phyloP scores from a whole-genome alignment of 805 yeast genomes.

The Candida orba region DNA sequence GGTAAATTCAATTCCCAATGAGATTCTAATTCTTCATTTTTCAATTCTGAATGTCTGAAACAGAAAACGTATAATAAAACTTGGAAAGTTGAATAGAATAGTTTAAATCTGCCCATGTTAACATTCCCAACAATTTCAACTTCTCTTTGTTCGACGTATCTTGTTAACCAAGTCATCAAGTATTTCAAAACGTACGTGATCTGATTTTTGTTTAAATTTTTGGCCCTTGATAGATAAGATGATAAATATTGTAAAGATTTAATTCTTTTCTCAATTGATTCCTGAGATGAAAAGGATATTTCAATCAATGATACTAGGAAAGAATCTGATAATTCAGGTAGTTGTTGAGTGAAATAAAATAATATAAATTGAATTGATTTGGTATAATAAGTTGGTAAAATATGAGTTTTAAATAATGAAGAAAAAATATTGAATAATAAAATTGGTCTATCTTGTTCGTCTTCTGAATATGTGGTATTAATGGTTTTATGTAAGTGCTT shows the following conservation, averaged over 20 bases:
- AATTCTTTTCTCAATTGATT: conserved; percentile 66
- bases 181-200: conserved; percentile 77
- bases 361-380: conserved; percentile 79
- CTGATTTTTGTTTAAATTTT: conserved; percentile 61
- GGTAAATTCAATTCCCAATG: conserved; percentile 79
- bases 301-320: conserved; percentile 78
- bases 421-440: conserved; percentile 65
- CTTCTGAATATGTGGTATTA: conserved; percentile 39
- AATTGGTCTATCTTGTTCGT: conserved; percentile 58
- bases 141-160: conserved; percentile 80
- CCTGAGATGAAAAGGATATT: conserved; percentile 64
- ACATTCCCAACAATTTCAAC: conserved; percentile 58
- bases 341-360: conserved; percentile 75
- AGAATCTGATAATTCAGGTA: conserved; percentile 77
- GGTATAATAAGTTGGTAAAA: conserved; percentile 88
- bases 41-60: conserved; percentile 65
- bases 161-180: conserved; percentile 74
- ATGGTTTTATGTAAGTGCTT: conserved; percentile 32
- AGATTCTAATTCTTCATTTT: conserved; percentile 24
- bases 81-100: conserved; percentile 88
- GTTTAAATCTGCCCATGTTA: conserved; percentile 87
- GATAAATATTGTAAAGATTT: conserved; percentile 90
- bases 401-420: conserved; percentile 70
- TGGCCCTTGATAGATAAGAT: conserved; percentile 84
- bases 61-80: conserved; percentile 88